These are phyloP conservation scores for Acer negundo DNA, from an alignment of 345 rosid genomes.

Conservation along the genomic window DNA sequence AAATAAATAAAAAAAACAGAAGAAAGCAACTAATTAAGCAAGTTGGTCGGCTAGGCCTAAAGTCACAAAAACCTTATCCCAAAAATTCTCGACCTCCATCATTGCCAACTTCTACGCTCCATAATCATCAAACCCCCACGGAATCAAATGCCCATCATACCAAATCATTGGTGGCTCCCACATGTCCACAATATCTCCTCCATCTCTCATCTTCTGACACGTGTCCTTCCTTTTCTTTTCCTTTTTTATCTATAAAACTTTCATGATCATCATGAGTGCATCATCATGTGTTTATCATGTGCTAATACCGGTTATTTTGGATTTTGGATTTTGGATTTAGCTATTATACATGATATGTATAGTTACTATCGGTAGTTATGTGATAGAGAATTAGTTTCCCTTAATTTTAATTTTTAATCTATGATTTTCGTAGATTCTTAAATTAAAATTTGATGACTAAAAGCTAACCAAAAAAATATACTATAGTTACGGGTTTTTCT, in stretches of 20 bases:
- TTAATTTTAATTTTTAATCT: too few relatives aligned
- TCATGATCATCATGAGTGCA: not conserved
- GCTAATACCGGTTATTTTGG: too few relatives aligned
- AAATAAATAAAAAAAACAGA: not conserved
- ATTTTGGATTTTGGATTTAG: too few relatives aligned
- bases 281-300: too few relatives aligned
- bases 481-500: too few relatives aligned
- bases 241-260: too few relatives aligned
- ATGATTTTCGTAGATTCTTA: too few relatives aligned
- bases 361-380: too few relatives aligned
- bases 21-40: conserved; percentile 25
- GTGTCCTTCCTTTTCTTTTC: conserved; percentile 9
- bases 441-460: too few relatives aligned
- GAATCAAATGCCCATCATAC: conserved; percentile 57
- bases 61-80: conserved; percentile 22
- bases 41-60: conserved; percentile 28
- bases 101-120: conserved; percentile 54
- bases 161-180: conserved; percentile 61
- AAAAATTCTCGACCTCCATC: conserved; percentile 31
- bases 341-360: too few relatives aligned
- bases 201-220: conserved; percentile 10
- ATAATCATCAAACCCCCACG: conserved; percentile 47
- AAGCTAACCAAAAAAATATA: too few relatives aligned
- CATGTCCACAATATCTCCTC: conserved; percentile 13
- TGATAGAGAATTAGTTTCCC: too few relatives aligned